Evolutionary conservation across 2,329 filamentous ascomycete genomes (phyloP), one percentile per base, ranked within the genome.

Genomic region (Sporothrix protearum): DNA sequence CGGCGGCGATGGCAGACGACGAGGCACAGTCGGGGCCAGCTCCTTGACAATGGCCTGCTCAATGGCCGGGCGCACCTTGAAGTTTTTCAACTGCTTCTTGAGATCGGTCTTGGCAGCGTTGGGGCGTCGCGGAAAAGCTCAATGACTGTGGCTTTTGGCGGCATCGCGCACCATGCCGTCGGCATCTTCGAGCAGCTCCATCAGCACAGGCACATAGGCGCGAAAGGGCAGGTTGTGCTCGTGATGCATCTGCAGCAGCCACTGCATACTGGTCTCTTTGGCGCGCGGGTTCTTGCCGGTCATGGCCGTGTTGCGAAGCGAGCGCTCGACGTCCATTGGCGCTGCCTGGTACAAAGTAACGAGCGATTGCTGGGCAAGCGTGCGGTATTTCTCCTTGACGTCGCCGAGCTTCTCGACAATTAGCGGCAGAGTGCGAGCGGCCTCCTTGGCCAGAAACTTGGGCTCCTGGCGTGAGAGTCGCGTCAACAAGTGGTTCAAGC

Each of bases 371-470:
- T 89, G 84, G 19, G 94, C 92, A 72, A 94, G 85, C 42, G 85
- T 82, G 77, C 94, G 89, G 76, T 94, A 88, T 80, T 94, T 94
- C 78, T 97, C 94, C 80, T 95, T 95, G 75, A 88, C 88, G 79
- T 97, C 95, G 72, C 93, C 94, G 72, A 98, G 86, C 80, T 93
- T 92, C 71, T 97, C 95, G 71, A 94, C 83, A 70, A 97, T 85
- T 61, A 94, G 80, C 3, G 92, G 88, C 73, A 96, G 86, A 9
- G 94, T 90, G 74, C 88, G 86, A 67, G 87, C 86, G 2, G 90
- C 89, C 79, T 97, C 87, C 75, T 91, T 90, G 73, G 88, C 82
- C 72, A 94, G 83, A 74, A 88, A 85, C 78, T 91, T 91, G 73
- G 93, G 89, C 71, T 96, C 92, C 81, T 97, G 95, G 72, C 95